A percentile compares a stretch with the other conserved stretches of the same genome.
Evolutionary conservation across 352 stramenopile species (phyloP).

Genomic region (Elongisporangium undulatum): DNA sequence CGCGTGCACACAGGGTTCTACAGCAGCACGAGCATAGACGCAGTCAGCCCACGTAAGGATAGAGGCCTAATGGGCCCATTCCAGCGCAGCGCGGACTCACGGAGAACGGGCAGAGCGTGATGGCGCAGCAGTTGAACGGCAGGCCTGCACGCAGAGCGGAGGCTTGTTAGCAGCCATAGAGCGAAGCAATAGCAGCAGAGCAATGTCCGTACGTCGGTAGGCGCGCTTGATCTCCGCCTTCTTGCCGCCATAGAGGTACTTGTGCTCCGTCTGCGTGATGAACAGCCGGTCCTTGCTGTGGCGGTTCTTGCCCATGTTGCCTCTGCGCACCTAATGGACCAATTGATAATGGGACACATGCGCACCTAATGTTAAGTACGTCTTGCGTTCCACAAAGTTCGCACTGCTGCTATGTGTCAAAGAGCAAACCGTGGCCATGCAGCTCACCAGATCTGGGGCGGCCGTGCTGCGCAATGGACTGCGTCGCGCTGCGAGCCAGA

Average conservation of each 20-base stretch:
- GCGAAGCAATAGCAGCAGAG: neutral
- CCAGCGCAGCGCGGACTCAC: conserved; percentile 17
- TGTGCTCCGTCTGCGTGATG: conserved; percentile 90
- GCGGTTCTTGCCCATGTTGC: conserved; percentile 86
- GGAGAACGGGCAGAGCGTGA: conserved; percentile 91
- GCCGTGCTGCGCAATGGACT: neutral
- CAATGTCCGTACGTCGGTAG: conserved; percentile 54
- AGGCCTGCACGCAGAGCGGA: conserved; percentile 47
- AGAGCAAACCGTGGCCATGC: neutral
- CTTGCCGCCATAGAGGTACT: conserved; percentile 92
- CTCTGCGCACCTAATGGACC: neutral
- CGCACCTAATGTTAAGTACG: conserved; percentile 1
- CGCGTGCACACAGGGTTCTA: conserved; percentile 93
- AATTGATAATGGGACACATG: neutral
- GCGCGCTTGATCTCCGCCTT: conserved; percentile 77
- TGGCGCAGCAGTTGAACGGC: conserved; percentile 97
- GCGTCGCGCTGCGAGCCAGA: neutral
- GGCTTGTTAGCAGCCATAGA: neutral
- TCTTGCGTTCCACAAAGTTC: neutral
- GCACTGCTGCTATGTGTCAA: neutral
- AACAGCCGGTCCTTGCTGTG: conserved; percentile 89
- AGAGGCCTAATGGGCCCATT: neutral
- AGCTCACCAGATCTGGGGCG: neutral
- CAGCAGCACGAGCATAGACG: neutral
- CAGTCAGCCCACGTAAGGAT: neutral